Conservation (phyloP, 202 grass and related monocot genomes). For the Elaeis oleifera region DNA sequence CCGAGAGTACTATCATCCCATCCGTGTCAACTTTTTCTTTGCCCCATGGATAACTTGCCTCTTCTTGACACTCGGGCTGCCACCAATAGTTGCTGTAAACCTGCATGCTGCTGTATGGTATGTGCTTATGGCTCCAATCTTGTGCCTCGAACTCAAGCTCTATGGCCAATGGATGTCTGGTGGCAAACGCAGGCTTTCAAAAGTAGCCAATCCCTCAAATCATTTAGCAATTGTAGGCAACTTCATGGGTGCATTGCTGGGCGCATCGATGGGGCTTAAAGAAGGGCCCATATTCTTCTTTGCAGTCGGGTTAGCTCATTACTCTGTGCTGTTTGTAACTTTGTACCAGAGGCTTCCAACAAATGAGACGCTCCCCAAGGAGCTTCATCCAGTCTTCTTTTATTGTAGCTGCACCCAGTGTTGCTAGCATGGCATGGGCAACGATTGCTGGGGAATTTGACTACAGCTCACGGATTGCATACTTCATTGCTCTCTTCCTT, state of each 20-base stretch:
- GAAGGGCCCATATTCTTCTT: constrained; percentile 19
- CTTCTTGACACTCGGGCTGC: constrained; percentile 8
- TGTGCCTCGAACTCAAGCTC: constrained; percentile 4
- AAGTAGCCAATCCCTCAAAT: constrained; percentile 15
- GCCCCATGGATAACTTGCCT: constrained; percentile 13
- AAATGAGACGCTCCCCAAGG: constrained; percentile 2
- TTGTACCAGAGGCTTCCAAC: constrained; percentile 16
- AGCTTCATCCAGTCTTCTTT: constrained; percentile 18
- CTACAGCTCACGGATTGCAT: constrained; percentile 2
- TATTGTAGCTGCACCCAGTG: constrained; percentile 5
- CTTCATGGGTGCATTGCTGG: constrained; percentile 11
- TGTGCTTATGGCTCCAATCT: constrained; percentile 13
- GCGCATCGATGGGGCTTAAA: constrained; percentile 6
- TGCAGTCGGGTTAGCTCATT: constrained; percentile 12
- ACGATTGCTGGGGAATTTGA: constrained; percentile 2
- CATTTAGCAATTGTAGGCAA: constrained; percentile 6
- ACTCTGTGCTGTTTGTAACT: constrained; percentile 11
- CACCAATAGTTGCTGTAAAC: background rate
- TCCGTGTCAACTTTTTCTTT: constrained; percentile 18
- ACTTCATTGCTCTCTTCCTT: constrained; percentile 5
- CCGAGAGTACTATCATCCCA: constrained; percentile 7
- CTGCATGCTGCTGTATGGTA: constrained; percentile 3
- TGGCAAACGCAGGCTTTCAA: constrained; percentile 8
- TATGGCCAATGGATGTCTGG: constrained; percentile 20
- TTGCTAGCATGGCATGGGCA: constrained; percentile 15